These are phyloP conservation scores for Limonomyces culmigenus DNA, from an alignment of 1,284 basidiomycete genomes.

Conservation along the genomic window DNA sequence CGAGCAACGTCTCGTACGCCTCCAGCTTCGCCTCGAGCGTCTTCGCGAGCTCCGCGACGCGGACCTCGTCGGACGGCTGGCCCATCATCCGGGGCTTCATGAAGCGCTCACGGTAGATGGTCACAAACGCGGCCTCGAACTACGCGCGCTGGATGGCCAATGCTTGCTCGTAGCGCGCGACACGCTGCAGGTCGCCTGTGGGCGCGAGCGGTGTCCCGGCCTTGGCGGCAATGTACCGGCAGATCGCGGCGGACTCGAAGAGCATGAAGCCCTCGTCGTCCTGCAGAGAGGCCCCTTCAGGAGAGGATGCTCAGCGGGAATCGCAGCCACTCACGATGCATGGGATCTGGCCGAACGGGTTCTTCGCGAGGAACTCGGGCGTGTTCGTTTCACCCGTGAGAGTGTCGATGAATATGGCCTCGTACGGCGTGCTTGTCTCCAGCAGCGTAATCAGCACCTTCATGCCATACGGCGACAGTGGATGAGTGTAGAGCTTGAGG, in stretches of 20 bases:
- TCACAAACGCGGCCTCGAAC: slow-evolving; percentile 19
- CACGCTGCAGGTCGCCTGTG: slow-evolving; percentile 15
- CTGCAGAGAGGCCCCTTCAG: too few relatives aligned
- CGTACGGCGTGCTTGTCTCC: slow-evolving; percentile 10
- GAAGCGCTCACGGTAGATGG: slow-evolving; percentile 17
- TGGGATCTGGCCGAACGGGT: too few relatives aligned
- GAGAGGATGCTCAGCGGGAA: too few relatives aligned
- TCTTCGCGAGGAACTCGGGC: slow-evolving; percentile 6
- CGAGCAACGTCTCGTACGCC: slow-evolving; percentile 1
- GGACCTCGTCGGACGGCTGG: slow-evolving; percentile 12
- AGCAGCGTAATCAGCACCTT: too few relatives aligned
- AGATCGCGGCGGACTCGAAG: slow-evolving; percentile 34
- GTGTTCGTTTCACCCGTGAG: slow-evolving; percentile 11
- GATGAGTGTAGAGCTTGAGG: too few relatives aligned
- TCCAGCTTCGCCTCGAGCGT: slow-evolving; percentile 4
- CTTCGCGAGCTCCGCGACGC: slow-evolving; percentile 13
- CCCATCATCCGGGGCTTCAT: slow-evolving; percentile 9
- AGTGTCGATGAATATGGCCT: slow-evolving; percentile 9
- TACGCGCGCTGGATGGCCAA: slow-evolving; percentile 20
- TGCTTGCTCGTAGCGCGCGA: slow-evolving; percentile 26
- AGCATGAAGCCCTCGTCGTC: slow-evolving; percentile 22
- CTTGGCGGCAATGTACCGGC: slow-evolving; percentile 21
- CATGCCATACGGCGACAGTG: too few relatives aligned
- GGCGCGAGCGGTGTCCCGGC: slow-evolving; percentile 15
- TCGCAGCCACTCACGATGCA: slow-evolving; percentile 5